A percentile compares a stretch with the other conserved stretches of the same genome.
phyloP scores from a whole-genome alignment of 1,284 basidiomycete species.

The Sphagnurus paluster region DNA sequence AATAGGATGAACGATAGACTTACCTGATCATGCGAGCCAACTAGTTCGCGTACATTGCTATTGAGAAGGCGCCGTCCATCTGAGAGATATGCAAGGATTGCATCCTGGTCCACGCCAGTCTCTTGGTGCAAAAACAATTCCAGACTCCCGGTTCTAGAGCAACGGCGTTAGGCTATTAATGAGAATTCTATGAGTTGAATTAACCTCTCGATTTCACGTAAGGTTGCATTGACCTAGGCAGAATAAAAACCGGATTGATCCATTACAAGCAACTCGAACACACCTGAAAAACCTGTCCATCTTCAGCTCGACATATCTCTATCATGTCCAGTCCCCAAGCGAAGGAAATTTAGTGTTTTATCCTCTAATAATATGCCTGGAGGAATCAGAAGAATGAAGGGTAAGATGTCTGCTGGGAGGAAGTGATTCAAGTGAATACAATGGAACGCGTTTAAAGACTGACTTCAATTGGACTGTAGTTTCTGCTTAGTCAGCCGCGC shows the following conservation, averaged over 20 bases:
- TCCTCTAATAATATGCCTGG: too few species aligned
- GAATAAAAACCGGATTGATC: not conserved
- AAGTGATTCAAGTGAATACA: too few species aligned
- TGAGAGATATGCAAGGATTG: slow-evolving; percentile 72
- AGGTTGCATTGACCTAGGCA: slow-evolving; percentile 56
- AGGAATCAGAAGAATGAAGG: too few species aligned
- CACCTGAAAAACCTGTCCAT: slow-evolving; percentile 65
- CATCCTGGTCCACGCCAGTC: slow-evolving; percentile 63
- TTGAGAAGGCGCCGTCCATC: slow-evolving; percentile 69
- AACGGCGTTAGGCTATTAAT: not conserved
- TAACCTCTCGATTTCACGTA: slow-evolving; percentile 76
- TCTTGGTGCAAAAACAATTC: slow-evolving; percentile 68
- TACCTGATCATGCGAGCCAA: slow-evolving; percentile 71
- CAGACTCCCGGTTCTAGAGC: slow-evolving; percentile 54
- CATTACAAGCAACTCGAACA: not conserved
- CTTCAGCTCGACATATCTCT: slow-evolving; percentile 73
- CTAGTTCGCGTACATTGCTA: slow-evolving; percentile 71
- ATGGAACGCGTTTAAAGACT: too few species aligned
- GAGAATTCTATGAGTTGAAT: slow-evolving; percentile 10
- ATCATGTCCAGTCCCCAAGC: slow-evolving; percentile 48
- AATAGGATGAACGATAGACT: slow-evolving; percentile 18
- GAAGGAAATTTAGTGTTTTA: not conserved
- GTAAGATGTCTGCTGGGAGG: too few species aligned
- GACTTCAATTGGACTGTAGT: too few species aligned
- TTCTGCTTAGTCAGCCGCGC: too few species aligned